A percentile compares a stretch with the other conserved stretches of the same genome.
Evolutionary conservation across 2,329 filamentous ascomycete genomes (phyloP).

Genomic region (Bipolaris bicolor): DNA sequence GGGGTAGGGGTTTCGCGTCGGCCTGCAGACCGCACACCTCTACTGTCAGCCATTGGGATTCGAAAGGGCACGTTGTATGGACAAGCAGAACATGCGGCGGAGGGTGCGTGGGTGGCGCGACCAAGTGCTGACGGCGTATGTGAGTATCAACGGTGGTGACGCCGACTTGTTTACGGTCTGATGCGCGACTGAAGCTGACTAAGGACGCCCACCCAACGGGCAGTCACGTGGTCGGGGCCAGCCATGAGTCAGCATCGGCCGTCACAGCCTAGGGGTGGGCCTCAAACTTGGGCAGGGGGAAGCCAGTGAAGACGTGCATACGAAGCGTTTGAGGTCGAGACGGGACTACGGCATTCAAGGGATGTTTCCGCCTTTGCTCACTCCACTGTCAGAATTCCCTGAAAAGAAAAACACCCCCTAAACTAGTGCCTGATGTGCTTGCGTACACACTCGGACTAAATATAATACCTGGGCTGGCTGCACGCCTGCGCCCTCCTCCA

Average conservation of each 20-base stretch:
- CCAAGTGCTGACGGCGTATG: constrained; percentile 3
- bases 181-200: constrained; percentile 12
- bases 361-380: constrained; percentile 7
- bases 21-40: constrained; percentile 40
- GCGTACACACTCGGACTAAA: constrained; percentile 12
- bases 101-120: not conserved
- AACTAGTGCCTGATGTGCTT: constrained; percentile 21
- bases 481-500: constrained; percentile 27
- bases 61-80: constrained; percentile 3
- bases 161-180: constrained; percentile 12
- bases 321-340: constrained; percentile 22
- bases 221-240: constrained; percentile 20
- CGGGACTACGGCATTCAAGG: constrained; percentile 16
- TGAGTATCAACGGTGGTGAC: not conserved
- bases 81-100: constrained; percentile 16
- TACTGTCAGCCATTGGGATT: constrained; percentile 41
- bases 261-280: constrained; percentile 8
- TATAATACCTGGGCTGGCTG: constrained; percentile 28
- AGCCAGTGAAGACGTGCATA: constrained; percentile 18
- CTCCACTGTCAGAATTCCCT: constrained; percentile 11
- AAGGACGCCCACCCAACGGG: constrained; percentile 11
- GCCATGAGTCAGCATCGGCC: constrained; percentile 8
- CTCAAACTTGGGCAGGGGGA: constrained; percentile 31
- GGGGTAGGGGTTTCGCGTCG: constrained; percentile 45
- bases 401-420: constrained; percentile 21